phyloP scores from a whole-genome alignment of 108 stramenopile genomes.

The Fragilariopsis cylindrus region DNA sequence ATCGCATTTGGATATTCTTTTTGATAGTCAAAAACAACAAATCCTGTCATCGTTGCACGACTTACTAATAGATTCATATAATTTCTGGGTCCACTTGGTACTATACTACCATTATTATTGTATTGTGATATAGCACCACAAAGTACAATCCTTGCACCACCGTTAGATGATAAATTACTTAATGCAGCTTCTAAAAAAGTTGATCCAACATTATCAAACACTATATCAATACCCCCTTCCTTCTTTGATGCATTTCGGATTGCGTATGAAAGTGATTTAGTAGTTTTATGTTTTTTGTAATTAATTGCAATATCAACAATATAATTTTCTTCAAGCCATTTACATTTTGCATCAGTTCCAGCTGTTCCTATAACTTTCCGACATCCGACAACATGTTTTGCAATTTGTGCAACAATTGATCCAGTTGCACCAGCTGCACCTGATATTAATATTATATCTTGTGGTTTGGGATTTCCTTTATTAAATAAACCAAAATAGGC shows the following conservation, averaged over 20 bases:
- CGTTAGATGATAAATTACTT: constrained; percentile 23
- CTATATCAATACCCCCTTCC: constrained; percentile 45
- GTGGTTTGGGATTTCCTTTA: constrained; percentile 17
- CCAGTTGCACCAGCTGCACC: constrained; percentile 58
- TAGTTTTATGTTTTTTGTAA: constrained; percentile 32
- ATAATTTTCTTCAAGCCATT: constrained; percentile 3
- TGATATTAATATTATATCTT: constrained; percentile 42
- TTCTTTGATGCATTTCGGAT: constrained; percentile 28
- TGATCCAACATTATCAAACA: constrained; percentile 58
- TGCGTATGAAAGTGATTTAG: not conserved
- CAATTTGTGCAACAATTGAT: constrained; percentile 44
- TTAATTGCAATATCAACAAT: constrained; percentile 36
- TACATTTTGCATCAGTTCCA: constrained; percentile 6
- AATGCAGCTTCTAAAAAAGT: constrained; percentile 36
- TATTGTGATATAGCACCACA: constrained; percentile 57
- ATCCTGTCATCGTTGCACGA: constrained; percentile 44
- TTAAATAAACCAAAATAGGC: constrained; percentile 45
- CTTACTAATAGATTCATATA: constrained; percentile 47
- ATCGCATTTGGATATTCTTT: constrained; percentile 11
- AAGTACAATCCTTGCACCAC: constrained; percentile 36
- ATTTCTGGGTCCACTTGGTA: constrained; percentile 32
- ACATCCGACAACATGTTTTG: constrained; percentile 35
- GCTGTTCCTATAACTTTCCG: constrained; percentile 43
- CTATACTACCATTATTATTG: constrained; percentile 7
- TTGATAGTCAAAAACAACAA: constrained; percentile 44